Evolutionary conservation across 768 basidiomycete species (phyloP).

Genomic region (Lentinula aciculospora): DNA sequence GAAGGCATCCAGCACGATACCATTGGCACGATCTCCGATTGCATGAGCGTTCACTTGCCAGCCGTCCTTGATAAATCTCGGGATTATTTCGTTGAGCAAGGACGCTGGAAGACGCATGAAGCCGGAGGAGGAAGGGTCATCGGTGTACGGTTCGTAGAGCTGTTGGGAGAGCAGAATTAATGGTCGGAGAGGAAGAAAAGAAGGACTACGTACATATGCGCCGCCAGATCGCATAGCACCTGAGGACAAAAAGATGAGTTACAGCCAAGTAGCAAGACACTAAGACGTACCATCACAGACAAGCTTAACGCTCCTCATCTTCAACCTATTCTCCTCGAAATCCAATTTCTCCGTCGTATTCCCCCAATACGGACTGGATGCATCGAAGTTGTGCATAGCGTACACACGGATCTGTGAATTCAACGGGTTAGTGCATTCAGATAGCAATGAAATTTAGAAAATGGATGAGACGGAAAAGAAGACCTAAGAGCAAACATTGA

Average conservation of each 20-base stretch:
- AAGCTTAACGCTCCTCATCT: constrained; percentile 5
- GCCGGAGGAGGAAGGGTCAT: constrained; percentile 69
- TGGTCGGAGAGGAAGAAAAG: neutral
- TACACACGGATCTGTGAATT: neutral
- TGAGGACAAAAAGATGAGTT: constrained; percentile 15
- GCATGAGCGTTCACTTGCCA: constrained; percentile 94
- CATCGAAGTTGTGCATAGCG: constrained; percentile 1
- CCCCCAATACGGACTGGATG: neutral
- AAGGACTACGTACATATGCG: constrained; percentile 56
- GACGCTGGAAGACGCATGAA: constrained; percentile 72
- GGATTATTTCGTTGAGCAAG: constrained; percentile 55
- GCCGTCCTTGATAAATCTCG: constrained; percentile 66
- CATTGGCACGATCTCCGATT: constrained; percentile 85
- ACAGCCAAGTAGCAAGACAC: neutral
- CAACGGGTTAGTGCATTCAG: neutral
- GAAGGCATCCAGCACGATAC: constrained; percentile 77
- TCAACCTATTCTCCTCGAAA: neutral
- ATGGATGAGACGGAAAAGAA: neutral
- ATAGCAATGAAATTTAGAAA: neutral
- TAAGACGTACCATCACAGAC: constrained; percentile 1
- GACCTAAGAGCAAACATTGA: neutral
- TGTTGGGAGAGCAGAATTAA: constrained; percentile 18
- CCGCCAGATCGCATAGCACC: constrained; percentile 85
- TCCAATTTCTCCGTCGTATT: constrained; percentile 3
- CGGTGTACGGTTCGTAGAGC: constrained; percentile 79